Conservation (phyloP, 768 basidiomycete species). For the Lactarius pseudohatsudake region DNA sequence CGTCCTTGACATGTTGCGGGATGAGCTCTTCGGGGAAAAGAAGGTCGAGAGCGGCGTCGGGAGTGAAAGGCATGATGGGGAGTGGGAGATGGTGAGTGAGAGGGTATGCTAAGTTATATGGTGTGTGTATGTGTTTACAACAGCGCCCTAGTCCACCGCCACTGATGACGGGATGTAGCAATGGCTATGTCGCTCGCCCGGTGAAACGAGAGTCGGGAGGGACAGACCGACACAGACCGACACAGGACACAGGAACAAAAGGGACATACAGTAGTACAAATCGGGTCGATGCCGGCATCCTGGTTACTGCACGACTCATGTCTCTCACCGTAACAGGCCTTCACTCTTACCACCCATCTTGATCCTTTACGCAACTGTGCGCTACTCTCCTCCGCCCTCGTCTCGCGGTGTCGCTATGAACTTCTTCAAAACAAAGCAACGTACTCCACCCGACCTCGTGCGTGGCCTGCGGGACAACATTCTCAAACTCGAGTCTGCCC, state of each 20-base stretch:
- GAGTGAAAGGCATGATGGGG: slow-evolving; percentile 49
- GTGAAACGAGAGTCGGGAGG: background rate
- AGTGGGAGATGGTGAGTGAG: no score
- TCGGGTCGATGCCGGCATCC: slow-evolving; percentile 27
- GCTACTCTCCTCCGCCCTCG: background rate
- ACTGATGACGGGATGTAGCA: background rate
- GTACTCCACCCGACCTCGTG: slow-evolving; percentile 87
- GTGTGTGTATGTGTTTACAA: background rate
- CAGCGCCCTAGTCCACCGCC: background rate
- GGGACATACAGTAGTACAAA: background rate
- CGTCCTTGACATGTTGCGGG: slow-evolving; percentile 56
- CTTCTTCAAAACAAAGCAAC: slow-evolving; percentile 91
- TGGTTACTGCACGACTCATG: slow-evolving; percentile 10
- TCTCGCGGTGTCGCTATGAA: slow-evolving; percentile 57
- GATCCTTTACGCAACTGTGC: background rate
- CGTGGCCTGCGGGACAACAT: slow-evolving; percentile 78
- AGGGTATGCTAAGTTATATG: background rate
- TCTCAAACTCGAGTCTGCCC: slow-evolving; percentile 68
- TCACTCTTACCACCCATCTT: slow-evolving; percentile 5
- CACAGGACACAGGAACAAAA: background rate
- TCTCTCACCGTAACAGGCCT: slow-evolving; percentile 6
- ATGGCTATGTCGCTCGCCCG: background rate
- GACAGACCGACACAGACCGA: background rate
- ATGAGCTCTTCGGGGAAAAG: slow-evolving; percentile 75
- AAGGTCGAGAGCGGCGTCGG: slow-evolving; percentile 69